phyloP scores from a whole-genome alignment of 192 early-diverging fungal species.

The Mortierella antarctica region DNA sequence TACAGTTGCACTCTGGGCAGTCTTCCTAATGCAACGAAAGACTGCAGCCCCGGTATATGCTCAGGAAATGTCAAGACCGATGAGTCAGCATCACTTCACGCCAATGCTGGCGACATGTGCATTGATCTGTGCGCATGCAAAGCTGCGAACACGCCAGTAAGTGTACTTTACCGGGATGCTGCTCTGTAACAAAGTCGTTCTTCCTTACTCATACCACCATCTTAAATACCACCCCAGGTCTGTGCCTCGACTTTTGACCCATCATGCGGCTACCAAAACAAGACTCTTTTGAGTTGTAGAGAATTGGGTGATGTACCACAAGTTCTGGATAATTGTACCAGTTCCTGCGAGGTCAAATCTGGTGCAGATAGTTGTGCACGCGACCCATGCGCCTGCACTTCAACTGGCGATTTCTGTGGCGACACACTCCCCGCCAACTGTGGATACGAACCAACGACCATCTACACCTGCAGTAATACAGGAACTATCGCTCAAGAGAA shows the following conservation, averaged over 20 bases:
- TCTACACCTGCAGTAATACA: not conserved
- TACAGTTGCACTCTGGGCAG: not conserved
- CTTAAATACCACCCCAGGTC: not conserved
- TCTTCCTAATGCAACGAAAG: not conserved
- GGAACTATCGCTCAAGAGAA: not conserved
- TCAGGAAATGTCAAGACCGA: not conserved
- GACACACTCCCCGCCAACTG: not conserved
- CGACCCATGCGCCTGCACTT: conserved; percentile 1
- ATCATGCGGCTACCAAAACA: not conserved
- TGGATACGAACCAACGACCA: not conserved
- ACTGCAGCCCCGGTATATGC: not conserved
- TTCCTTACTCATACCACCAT: not conserved
- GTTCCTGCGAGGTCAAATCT: not conserved
- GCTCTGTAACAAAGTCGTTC: not conserved
- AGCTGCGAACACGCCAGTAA: not conserved
- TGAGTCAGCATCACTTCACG: not conserved
- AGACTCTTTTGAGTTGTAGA: not conserved
- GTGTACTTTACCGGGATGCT: not conserved
- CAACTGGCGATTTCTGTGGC: not conserved
- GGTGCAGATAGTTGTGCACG: not conserved
- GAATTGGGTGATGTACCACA: not conserved
- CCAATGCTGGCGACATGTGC: not conserved
- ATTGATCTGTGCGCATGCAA: not conserved
- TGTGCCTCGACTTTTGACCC: not conserved
- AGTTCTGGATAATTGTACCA: not conserved